These are phyloP conservation scores for Licmophora abbreviata DNA, from an alignment of 108 stramenopile genomes.

Conservation along the genomic window DNA sequence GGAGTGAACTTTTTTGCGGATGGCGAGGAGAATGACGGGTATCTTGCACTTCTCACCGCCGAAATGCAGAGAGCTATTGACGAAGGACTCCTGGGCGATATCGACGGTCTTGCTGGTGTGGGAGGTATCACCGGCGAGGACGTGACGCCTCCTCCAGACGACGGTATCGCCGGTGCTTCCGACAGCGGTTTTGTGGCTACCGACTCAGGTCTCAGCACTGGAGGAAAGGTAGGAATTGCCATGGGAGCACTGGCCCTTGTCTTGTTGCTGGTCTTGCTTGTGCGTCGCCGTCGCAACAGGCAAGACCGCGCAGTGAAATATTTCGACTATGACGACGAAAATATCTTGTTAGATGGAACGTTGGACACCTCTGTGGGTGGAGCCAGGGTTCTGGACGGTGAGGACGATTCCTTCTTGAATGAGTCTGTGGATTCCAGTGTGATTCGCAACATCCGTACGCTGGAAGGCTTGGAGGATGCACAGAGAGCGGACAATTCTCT, in stretches of 20 bases:
- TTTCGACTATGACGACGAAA: slow-evolving; percentile 29
- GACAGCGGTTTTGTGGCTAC: neutral
- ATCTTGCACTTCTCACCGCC: neutral
- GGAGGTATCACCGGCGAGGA: too few species aligned
- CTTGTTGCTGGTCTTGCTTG: slow-evolving; percentile 22
- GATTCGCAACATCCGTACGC: neutral
- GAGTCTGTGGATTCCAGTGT: slow-evolving; percentile 23
- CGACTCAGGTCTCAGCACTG: neutral
- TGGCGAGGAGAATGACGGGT: neutral
- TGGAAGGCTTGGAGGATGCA: neutral
- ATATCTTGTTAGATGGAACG: slow-evolving; percentile 11
- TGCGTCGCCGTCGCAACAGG: slow-evolving; percentile 5
- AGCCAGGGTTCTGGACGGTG: neutral
- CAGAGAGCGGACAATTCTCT: neutral
- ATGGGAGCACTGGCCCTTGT: slow-evolving; percentile 19
- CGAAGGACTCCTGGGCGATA: neutral
- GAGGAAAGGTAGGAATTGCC: slow-evolving; percentile 12
- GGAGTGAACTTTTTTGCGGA: neutral
- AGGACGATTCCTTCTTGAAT: slow-evolving; percentile 20
- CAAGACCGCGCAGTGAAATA: slow-evolving; percentile 17
- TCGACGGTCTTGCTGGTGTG: neutral
- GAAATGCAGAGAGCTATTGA: neutral
- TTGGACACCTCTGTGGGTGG: slow-evolving; percentile 1
- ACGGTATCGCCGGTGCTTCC: neutral
- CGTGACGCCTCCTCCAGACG: too few species aligned